Evolutionary conservation across 768 basidiomycete species (phyloP).

Genomic region (Kwoniella shandongensis): DNA sequence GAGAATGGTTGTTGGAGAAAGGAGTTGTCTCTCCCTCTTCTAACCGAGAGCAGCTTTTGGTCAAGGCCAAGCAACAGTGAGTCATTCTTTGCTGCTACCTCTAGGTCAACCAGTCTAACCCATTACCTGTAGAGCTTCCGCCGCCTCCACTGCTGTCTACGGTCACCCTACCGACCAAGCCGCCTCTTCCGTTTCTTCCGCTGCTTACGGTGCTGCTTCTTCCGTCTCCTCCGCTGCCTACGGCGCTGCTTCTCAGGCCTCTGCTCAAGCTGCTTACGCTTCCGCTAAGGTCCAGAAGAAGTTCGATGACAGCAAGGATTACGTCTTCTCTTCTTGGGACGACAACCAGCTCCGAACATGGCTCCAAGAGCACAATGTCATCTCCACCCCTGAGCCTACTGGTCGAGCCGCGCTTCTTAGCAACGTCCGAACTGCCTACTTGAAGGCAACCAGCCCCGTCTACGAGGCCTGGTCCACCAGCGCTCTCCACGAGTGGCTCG

Average conservation of each 20-base stretch:
- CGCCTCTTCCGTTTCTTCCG: slow-evolving; percentile 46
- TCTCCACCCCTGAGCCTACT: slow-evolving; percentile 65
- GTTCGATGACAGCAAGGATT: slow-evolving; percentile 76
- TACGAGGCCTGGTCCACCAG: slow-evolving; percentile 87
- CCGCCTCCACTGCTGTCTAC: slow-evolving; percentile 60
- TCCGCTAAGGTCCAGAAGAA: slow-evolving; percentile 44
- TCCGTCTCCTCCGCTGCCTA: slow-evolving; percentile 45
- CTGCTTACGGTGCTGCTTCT: slow-evolving; percentile 40
- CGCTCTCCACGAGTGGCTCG: slow-evolving; percentile 81
- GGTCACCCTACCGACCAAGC: slow-evolving; percentile 57
- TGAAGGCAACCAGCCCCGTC: slow-evolving; percentile 61
- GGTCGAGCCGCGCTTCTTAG: slow-evolving; percentile 68
- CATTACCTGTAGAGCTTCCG: slow-evolving; percentile 59
- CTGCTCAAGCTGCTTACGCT: slow-evolving; percentile 47
- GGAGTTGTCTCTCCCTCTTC: slow-evolving; percentile 80
- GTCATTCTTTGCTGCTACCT: slow-evolving; percentile 7
- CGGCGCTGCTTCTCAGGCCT: slow-evolving; percentile 30
- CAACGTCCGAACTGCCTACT: slow-evolving; percentile 70
- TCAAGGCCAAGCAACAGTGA: slow-evolving; percentile 69
- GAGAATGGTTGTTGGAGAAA: slow-evolving; percentile 80
- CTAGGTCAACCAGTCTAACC: background rate
- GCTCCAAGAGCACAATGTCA: slow-evolving; percentile 70
- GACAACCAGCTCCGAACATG: slow-evolving; percentile 70
- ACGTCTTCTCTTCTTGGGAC: slow-evolving; percentile 85
- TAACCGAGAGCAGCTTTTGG: slow-evolving; percentile 72